These are phyloP conservation scores for Eimeria sp. DNA, from an alignment of 169 alveolate species.

Conservation along the genomic window DNA sequence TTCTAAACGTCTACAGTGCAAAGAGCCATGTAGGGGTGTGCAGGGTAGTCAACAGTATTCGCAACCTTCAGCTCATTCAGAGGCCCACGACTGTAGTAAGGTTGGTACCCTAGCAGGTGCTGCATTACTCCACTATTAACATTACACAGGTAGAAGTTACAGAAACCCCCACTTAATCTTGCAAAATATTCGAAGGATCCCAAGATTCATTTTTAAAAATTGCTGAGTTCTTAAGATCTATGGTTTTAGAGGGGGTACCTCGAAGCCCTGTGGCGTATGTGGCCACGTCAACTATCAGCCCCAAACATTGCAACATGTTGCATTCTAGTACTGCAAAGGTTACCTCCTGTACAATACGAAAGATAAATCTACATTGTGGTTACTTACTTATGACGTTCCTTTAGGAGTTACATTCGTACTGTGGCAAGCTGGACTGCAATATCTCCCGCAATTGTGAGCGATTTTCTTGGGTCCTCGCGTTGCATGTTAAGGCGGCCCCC, in stretches of 20 bases:
- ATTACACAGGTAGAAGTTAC: background rate
- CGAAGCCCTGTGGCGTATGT: background rate
- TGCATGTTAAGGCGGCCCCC: background rate
- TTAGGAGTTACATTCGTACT: background rate
- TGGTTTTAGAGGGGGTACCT: background rate
- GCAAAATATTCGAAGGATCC: background rate
- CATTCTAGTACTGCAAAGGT: background rate
- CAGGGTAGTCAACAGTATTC: background rate
- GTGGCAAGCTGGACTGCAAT: background rate
- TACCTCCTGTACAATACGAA: background rate
- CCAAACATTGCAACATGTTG: background rate
- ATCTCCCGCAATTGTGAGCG: background rate
- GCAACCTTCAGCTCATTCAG: background rate
- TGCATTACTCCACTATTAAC: background rate
- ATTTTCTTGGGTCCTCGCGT: background rate
- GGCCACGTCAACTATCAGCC: slow-evolving; percentile 1
- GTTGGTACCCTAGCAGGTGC: background rate
- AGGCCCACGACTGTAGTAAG: background rate
- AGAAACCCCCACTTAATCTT: background rate
- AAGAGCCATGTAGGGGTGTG: background rate
- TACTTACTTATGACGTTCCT: background rate
- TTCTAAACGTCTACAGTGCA: background rate
- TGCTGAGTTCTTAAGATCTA: background rate
- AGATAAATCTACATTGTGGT: background rate
- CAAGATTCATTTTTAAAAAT: background rate